These are phyloP conservation scores for Debaryomyces psychrophilus DNA, from an alignment of 1,139 yeast species.

Conservation along the genomic window DNA sequence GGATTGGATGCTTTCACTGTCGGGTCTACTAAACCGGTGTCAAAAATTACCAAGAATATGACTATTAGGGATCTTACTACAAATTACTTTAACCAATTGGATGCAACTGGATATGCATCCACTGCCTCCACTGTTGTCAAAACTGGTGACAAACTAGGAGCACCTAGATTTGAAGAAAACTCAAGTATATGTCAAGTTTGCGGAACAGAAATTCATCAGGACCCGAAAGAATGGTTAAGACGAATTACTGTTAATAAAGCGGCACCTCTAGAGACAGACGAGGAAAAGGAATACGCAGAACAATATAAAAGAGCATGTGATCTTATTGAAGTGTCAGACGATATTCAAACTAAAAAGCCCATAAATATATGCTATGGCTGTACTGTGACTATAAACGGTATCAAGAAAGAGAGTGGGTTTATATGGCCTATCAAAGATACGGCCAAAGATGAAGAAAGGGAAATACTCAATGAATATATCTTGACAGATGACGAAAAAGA, in stretches of 20 bases:
- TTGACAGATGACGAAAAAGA: conserved; percentile 13
- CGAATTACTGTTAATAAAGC: conserved; percentile 70
- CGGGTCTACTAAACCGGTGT: conserved; percentile 28
- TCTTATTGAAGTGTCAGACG: neutral
- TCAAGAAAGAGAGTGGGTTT: conserved; percentile 35
- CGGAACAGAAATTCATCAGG: conserved; percentile 50
- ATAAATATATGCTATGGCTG: conserved; percentile 76
- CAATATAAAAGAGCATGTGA: conserved; percentile 23
- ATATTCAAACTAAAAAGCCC: conserved; percentile 11
- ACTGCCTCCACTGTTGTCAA: conserved; percentile 92
- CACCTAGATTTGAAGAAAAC: conserved; percentile 40
- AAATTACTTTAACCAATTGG: conserved; percentile 73
- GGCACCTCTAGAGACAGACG: conserved; percentile 52
- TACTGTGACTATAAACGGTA: conserved; percentile 58
- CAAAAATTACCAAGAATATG: conserved; percentile 60
- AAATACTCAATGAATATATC: conserved; percentile 16
- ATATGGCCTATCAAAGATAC: conserved; percentile 54
- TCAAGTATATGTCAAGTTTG: conserved; percentile 53
- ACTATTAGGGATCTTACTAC: conserved; percentile 80
- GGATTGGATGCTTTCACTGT: conserved; percentile 27
- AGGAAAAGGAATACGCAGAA: conserved; percentile 44
- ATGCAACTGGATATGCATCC: conserved; percentile 77
- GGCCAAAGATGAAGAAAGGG: conserved; percentile 11
- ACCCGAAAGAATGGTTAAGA: conserved; percentile 70
- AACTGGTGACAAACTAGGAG: conserved; percentile 78